Evolutionary conservation across 306 rosid species (phyloP).

Genomic region (Herpetospermum pedunculosum): DNA sequence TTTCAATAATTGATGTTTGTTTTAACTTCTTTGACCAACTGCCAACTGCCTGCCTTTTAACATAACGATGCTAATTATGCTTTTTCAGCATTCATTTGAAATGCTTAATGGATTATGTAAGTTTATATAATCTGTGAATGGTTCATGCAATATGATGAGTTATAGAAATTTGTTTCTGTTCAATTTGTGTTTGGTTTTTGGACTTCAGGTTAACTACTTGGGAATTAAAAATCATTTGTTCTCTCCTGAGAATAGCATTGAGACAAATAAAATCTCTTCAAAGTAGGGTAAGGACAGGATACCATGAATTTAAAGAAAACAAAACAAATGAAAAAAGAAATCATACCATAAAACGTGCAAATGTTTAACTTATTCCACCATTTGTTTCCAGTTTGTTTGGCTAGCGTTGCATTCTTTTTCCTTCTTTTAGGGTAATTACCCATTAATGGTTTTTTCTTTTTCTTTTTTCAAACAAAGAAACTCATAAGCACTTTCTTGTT

Average conservation of each 20-base stretch:
- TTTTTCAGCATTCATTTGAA: not conserved
- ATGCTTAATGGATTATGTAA: too few species aligned
- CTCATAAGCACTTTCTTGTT: too few species aligned
- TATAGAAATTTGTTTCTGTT: too few species aligned
- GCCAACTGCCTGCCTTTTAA: conserved; percentile 16
- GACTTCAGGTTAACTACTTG: not conserved
- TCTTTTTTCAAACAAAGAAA: too few species aligned
- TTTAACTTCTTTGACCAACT: conserved; percentile 31
- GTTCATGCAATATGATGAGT: not conserved
- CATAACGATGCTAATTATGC: conserved; percentile 1
- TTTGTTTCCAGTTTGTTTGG: too few species aligned
- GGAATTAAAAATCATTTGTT: not conserved
- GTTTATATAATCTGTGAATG: not conserved
- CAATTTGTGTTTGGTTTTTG: not conserved
- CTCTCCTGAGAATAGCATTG: too few species aligned
- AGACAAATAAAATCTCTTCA: not conserved
- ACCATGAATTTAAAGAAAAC: too few species aligned
- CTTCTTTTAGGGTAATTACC: too few species aligned
- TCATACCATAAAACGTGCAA: not conserved
- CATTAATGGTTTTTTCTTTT: too few species aligned
- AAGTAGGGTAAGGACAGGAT: not conserved
- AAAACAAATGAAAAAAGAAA: too few species aligned
- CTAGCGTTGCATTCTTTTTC: too few species aligned
- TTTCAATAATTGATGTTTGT: conserved; percentile 18
- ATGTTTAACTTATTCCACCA: not conserved